Evolutionary conservation across 2,329 filamentous ascomycete species (phyloP).

Genomic region (Botrytis byssoidea): DNA sequence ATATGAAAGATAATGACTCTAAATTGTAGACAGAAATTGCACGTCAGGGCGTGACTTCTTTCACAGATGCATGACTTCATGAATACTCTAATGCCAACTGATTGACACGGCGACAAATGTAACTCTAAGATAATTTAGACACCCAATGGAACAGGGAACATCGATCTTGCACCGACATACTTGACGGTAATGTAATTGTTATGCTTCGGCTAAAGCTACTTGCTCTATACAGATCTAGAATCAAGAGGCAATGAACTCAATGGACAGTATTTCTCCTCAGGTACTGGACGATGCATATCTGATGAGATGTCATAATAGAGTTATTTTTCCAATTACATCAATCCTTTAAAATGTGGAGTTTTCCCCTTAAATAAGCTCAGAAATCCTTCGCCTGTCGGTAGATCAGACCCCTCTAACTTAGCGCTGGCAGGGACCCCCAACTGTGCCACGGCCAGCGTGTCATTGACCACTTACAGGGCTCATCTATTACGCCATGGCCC

Average conservation of each 20-base stretch:
- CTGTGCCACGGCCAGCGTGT: background rate
- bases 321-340: background rate
- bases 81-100: background rate
- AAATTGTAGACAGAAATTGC: background rate
- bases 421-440: background rate
- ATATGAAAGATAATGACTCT: background rate
- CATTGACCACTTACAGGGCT: background rate
- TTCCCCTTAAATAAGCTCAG: background rate
- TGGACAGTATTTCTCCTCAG: rapidly evolving
- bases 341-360: background rate
- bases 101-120: background rate
- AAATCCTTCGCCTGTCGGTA: background rate
- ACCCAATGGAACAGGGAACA: background rate
- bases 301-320: constrained; percentile 4
- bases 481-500: background rate
- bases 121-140: background rate
- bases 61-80: background rate
- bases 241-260: too few species aligned
- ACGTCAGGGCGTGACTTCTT: background rate
- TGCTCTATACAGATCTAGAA: background rate
- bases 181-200: background rate
- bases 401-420: background rate
- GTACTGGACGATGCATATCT: background rate
- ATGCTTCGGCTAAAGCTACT: background rate
- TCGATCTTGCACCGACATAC: background rate